Conservation (phyloP, 495 filamentous ascomycete genomes). For the Tuber umbilicatum region DNA sequence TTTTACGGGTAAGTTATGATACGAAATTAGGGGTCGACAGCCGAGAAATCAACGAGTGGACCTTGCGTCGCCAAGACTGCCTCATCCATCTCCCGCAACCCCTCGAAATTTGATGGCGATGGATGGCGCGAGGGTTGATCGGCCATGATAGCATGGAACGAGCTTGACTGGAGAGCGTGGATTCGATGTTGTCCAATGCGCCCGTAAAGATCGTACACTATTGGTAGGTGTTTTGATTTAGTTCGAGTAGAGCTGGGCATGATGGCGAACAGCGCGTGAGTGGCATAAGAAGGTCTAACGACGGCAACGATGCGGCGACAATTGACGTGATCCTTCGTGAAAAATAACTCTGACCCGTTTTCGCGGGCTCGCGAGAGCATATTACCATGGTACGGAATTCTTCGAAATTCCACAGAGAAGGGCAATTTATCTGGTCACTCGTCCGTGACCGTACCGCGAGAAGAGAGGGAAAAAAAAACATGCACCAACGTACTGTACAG, state of each 20-base stretch:
- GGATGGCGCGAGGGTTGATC: neutral
- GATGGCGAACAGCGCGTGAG: neutral
- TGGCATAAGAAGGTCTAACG: neutral
- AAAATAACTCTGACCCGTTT: neutral
- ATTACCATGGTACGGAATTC: neutral
- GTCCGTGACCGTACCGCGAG: neutral
- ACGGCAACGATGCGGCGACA: neutral
- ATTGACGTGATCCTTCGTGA: neutral
- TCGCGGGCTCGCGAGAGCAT: neutral
- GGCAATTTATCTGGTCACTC: neutral
- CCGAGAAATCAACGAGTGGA: neutral
- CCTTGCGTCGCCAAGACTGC: neutral
- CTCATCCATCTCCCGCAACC: neutral
- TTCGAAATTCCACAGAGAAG: neutral
- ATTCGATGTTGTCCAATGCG: neutral
- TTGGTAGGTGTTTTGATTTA: neutral
- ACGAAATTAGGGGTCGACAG: neutral
- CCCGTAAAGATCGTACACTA: neutral
- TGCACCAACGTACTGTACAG: neutral
- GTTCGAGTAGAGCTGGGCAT: neutral
- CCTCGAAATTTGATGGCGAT: neutral
- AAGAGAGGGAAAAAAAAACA: neutral
- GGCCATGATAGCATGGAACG: neutral
- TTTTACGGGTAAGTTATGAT: neutral
- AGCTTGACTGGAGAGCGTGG: neutral